Conservation (phyloP, 768 basidiomycete species). For the Termitomyces sp. region DNA sequence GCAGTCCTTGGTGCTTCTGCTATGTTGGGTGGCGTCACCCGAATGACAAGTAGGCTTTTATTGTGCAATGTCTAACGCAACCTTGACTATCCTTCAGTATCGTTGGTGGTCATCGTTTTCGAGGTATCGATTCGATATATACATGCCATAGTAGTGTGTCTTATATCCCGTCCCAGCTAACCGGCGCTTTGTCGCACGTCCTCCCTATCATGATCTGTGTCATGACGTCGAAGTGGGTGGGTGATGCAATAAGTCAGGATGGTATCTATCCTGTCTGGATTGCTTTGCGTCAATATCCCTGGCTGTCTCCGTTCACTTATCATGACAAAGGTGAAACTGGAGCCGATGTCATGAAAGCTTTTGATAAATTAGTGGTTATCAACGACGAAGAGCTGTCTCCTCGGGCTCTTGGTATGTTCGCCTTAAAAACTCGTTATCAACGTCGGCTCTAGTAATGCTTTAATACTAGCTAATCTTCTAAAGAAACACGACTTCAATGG, state of each 20-base stretch:
- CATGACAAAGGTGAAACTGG: constrained; percentile 61
- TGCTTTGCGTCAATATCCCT: constrained; percentile 63
- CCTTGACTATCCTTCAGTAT: constrained; percentile 37
- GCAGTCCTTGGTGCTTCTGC: constrained; percentile 73
- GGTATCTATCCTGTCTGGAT: constrained; percentile 74
- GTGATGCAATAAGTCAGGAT: constrained; percentile 62
- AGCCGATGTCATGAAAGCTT: constrained; percentile 53
- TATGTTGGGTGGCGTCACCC: constrained; percentile 70
- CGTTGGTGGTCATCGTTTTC: constrained; percentile 71
- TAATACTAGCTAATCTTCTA: constrained; percentile 31
- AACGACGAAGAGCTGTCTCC: constrained; percentile 43
- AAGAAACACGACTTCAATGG: constrained; percentile 46
- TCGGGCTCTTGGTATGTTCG: constrained; percentile 37
- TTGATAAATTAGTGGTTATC: constrained; percentile 44
- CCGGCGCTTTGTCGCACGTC: constrained; percentile 75
- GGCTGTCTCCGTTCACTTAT: constrained; percentile 61
- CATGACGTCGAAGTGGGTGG: constrained; percentile 74
- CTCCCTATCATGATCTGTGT: constrained; percentile 78
- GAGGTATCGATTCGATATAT: constrained; percentile 31
- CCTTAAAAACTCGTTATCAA: neutral
- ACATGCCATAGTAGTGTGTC: no score
- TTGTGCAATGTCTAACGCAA: neutral
- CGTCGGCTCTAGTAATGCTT: neutral
- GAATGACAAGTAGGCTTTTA: constrained; percentile 61
- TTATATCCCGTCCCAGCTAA: constrained; percentile 39